Percentiles rank a stretch among this genome's conserved stretches.
Evolutionary conservation across 306 rosid genomes (phyloP).

Genomic region (Hippophae gyantsensis): DNA sequence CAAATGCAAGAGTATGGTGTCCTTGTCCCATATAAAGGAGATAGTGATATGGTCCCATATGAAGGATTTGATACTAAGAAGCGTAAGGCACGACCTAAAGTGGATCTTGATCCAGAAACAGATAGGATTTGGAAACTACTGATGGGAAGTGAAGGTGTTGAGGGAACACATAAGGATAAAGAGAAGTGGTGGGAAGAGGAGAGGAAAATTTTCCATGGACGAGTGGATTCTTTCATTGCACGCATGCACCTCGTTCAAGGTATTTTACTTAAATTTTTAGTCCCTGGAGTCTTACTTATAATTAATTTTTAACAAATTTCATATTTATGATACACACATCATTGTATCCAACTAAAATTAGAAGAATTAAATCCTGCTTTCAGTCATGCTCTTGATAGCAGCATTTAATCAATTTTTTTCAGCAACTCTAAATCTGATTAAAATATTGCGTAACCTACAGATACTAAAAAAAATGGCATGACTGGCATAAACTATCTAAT

Average conservation of each 20-base stretch:
- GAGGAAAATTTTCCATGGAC: slow-evolving; percentile 69
- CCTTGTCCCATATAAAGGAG: slow-evolving; percentile 57
- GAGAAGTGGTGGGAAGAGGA: slow-evolving; percentile 92
- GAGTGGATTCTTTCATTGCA: slow-evolving; percentile 84
- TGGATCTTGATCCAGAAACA: slow-evolving; percentile 83
- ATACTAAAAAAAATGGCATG: too few species aligned
- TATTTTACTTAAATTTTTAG: slow-evolving; percentile 24
- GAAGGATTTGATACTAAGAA: slow-evolving; percentile 35
- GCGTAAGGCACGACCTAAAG: slow-evolving; percentile 64
- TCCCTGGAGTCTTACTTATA: slow-evolving; percentile 11
- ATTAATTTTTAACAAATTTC: slow-evolving; percentile 8
- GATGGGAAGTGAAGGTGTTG: slow-evolving; percentile 62
- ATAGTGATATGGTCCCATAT: slow-evolving; percentile 52
- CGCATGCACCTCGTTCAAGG: slow-evolving; percentile 99
- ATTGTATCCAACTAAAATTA: not conserved
- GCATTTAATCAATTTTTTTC: too few species aligned
- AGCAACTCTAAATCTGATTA: too few species aligned
- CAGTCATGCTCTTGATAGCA: too few species aligned
- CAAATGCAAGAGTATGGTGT: slow-evolving; percentile 38
- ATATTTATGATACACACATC: slow-evolving; percentile 11
- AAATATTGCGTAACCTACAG: too few species aligned
- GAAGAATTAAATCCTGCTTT: too few species aligned
- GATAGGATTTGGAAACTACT: slow-evolving; percentile 82
- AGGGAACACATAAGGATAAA: slow-evolving; percentile 44
- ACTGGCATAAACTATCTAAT: too few species aligned